Evolutionary conservation across 208 protist genomes (phyloP), one percentile per base, ranked within the genome.

Genomic region (Vickermania spadyakhi): DNA sequence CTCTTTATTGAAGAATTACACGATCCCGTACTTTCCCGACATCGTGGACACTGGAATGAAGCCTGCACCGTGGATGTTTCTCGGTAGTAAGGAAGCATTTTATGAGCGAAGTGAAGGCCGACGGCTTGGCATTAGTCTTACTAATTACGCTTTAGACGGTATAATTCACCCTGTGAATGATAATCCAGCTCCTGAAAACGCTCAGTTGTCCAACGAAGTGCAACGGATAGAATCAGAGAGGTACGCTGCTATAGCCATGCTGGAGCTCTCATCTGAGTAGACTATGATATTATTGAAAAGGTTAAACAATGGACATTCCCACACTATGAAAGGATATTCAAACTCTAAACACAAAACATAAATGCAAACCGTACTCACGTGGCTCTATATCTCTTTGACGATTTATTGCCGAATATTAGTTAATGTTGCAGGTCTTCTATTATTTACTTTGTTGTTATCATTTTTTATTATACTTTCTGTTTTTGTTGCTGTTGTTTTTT

Each of bases 11-110:
- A 77, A 79, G 57, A 42, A 51, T 3, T 94, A 91, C 72, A 92
- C 88, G n/a, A 79, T 94, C 21, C 88, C 88, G 14, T 90, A 86
- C 68, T 94, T 94, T 53, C 88, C 88, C 25, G 88, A 94, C 58
- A 91, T 94, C 70, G 81, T 92, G 0, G 88, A 91, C 62, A 75
- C 75, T 0, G 70, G 77, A 25, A 91, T 94, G 79, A 74, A 86
- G 52, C 88, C 88, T 5, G 58, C 71, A 36, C 84, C 88, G 28
- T 91, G 84, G 84, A 86, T 82, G 14, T 92, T 94, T 70, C 65
- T 92, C 11, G 84, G 84, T 18, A 89, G 82, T 52, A 76, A 80
- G 1, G 88, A 94, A 67, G 80, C 75, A 5, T 94, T 80, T 67
- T 90, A 83, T 57, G 87, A 92, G 70, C 70, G 57, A 29, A 68